Evolutionary conservation across 2,329 filamentous ascomycete genomes (phyloP), one percentile per base, ranked within the genome.

Genomic region (Periconia macrospinosa): DNA sequence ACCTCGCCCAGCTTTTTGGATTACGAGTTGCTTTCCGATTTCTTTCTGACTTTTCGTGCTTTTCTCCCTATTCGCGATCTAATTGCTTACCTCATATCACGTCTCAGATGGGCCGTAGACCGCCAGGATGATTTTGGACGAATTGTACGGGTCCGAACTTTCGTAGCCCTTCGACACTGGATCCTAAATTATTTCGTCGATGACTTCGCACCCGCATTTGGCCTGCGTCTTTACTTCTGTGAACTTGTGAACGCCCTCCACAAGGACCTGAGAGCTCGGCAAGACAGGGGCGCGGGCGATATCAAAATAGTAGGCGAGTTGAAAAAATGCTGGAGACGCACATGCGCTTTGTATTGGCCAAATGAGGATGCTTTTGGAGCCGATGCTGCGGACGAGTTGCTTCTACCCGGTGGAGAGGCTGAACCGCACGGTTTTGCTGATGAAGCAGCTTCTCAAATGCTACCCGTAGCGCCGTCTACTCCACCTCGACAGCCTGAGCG

Each of bases 101-200:
- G 94, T 17, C 77, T 99, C 49, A 83, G 87, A 61, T 99, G 94
- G 94, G 92, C 94, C 0, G 81, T 97, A 46, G 84, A 84, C 45
- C 84, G 90, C 51, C 79, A 83, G 45, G 91, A 96, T 68, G 91
- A 97, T 70, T 86, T 87, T 53, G 94, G 94, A 40, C 90, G 92
- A 69, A 91, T 99, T 49, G 94, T 97, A n/a, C 86, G 93, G 47
- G 95, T 99, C 15, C 86, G 94, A 41, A 95, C 92, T 0, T 99
- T 97, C 76, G 94, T 97, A 23, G 94, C 94, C 8, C 81, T 97
- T 43, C 86, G 94, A 52, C 94, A 99, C 74, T 99, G 94, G 94
- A 92, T 97, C 53, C 77, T 99, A 57, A 99, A 99, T 72, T 99
- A 99, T 74, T 99, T 97, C 62, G 83, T 90, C 51, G 94, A 99